Evolutionary conservation across 768 basidiomycete genomes (phyloP).

Genomic region (Leccinum uliginosum): DNA sequence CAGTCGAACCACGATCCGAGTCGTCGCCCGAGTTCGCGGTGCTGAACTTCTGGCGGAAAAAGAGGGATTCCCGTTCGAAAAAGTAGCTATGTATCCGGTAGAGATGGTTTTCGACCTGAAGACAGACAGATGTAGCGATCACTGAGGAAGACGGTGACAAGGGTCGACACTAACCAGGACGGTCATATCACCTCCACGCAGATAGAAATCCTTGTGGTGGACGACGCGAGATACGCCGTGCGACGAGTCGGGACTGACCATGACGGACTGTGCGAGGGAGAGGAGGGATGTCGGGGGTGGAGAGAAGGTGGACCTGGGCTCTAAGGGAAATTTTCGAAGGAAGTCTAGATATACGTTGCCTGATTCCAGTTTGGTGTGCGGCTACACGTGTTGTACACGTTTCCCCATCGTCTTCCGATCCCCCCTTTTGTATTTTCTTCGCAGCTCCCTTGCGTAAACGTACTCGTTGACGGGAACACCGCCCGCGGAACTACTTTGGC

Average conservation of each 20-base stretch:
- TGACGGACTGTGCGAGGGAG: conserved; percentile 20
- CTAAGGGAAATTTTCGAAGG: conserved; percentile 34
- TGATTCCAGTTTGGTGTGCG: conserved; percentile 22
- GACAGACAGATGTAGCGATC: conserved; percentile 16
- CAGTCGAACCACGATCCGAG: conserved; percentile 34
- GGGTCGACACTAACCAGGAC: conserved; percentile 43
- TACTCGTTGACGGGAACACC: conserved; percentile 11
- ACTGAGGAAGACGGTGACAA: not conserved
- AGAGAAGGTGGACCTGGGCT: conserved; percentile 24
- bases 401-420: conserved; percentile 14
- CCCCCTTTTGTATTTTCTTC: conserved; percentile 17
- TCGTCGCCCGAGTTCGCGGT: conserved; percentile 28
- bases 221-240: conserved; percentile 30
- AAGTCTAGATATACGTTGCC: conserved; percentile 34
- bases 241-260: conserved; percentile 21
- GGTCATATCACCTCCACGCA: conserved; percentile 54
- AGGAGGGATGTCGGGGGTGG: conserved; percentile 28
- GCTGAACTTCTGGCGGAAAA: conserved; percentile 38
- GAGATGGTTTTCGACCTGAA: conserved; percentile 51
- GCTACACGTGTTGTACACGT: conserved; percentile 38
- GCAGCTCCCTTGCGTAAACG: conserved; percentile 27
- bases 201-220: conserved; percentile 46
- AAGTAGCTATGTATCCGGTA: conserved; percentile 61
- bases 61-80: conserved; percentile 55
- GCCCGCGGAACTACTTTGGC: conserved; percentile 3